Conservation (phyloP, 768 basidiomycete genomes). For the Steccherinum ochraceum region DNA sequence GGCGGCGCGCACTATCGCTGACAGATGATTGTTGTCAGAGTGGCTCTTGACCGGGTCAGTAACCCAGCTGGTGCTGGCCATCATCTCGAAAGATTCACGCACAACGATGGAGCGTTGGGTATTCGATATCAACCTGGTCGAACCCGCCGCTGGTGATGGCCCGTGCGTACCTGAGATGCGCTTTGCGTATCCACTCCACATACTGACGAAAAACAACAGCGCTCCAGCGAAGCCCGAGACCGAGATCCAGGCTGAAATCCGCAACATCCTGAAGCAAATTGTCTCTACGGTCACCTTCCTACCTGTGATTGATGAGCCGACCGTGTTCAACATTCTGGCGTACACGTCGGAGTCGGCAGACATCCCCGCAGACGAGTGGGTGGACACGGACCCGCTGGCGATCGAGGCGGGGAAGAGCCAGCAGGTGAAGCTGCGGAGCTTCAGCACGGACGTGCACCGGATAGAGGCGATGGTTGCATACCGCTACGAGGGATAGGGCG, state of each 20-base stretch:
- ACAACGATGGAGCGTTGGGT: slow-evolving; percentile 96
- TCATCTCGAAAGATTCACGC: slow-evolving; percentile 91
- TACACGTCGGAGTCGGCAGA: slow-evolving; percentile 92
- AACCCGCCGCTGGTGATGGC: slow-evolving; percentile 43
- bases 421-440: slow-evolving; percentile 91
- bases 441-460: slow-evolving; percentile 96
- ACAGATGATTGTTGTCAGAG: slow-evolving; percentile 38
- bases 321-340: slow-evolving; percentile 95
- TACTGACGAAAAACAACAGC: slow-evolving; percentile 23
- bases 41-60: slow-evolving; percentile 93
- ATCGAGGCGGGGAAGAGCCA: slow-evolving; percentile 93
- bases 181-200: slow-evolving; percentile 1
- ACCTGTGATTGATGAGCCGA: slow-evolving; percentile 90
- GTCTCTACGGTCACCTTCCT: slow-evolving; percentile 95
- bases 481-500: slow-evolving; percentile 76
- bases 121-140: slow-evolving; percentile 87
- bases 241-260: slow-evolving; percentile 95
- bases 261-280: slow-evolving; percentile 97
- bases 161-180: slow-evolving; percentile 34
- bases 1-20: not conserved
- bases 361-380: slow-evolving; percentile 91
- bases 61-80: slow-evolving; percentile 90
- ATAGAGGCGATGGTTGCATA: slow-evolving; percentile 99
- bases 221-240: slow-evolving; percentile 64
- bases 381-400: slow-evolving; percentile 87